Base-by-base conservation (phyloP, 2,329 filamentous ascomycete genomes). In the Cercospora berteroae region DNA sequence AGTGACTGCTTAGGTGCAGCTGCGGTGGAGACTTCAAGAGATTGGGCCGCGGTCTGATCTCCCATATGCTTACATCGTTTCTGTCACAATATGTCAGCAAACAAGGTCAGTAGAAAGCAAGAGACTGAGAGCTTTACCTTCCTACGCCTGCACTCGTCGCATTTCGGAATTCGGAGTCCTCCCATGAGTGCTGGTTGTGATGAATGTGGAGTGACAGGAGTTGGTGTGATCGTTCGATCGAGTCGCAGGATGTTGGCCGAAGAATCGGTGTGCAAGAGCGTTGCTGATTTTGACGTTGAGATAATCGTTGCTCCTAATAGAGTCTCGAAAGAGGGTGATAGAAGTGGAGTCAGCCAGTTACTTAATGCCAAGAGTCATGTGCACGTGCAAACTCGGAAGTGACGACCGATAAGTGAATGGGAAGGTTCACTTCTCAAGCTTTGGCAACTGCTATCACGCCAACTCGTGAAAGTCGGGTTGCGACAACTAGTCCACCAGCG, bases 401-500 rank as follows among this genome's bases (percentile, higher is more conserved):
- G 55, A 36, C 31, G 8, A 36, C n/a, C 27, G 27, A 31, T 3
- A 36, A 58, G 55, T 58, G 55, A 58, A 58, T 58, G 48, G 29
- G 55, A 36, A 58, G 29, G 48, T 44, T 48, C 29, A 72, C 6
- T 9, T 50, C 36, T 16, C 56, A 55, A 7, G 59, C 18, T 23
- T 29, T 27, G n/a, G 59, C 39, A 33, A n/a, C 5, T 44, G n/a
- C 25, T 29, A 12, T 13, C 59, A 50, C 27, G 16, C 71, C 72
- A 5, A 70, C 67, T 48, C 67, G 58, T 29, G 60, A 48, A 60
- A 63, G 69, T 36, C 69, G 67, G 31, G 72, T 71, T 2, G 71
- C 60, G 12, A 69, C 31, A 0, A 73, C 65, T 9, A 73, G 57
- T 27, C 67, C 67, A 23, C 68, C 66, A 4, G 63, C 66, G 4